Percentiles rank a stretch among this genome's conserved stretches.
phyloP scores from a whole-genome alignment of 108 stramenopile species.

The Seminavis robusta region DNA sequence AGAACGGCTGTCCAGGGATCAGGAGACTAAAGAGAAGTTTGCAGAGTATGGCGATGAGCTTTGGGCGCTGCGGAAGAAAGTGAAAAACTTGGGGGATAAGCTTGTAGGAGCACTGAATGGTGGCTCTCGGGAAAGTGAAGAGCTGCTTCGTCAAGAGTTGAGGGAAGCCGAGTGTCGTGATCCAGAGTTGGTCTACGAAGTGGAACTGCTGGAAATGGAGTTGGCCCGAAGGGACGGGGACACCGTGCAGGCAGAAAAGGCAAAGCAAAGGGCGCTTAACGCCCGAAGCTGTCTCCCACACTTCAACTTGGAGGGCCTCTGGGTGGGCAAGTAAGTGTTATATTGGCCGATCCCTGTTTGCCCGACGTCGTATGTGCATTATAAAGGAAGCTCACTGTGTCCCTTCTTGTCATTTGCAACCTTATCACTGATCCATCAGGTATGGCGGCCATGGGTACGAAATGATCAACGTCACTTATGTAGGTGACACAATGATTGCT shows the following conservation, averaged over 20 bases:
- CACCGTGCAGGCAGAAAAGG: constrained; percentile 20
- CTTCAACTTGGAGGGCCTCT: constrained; percentile 69
- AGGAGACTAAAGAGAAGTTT: constrained; percentile 26
- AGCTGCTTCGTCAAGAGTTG: constrained; percentile 29
- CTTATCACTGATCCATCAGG: constrained; percentile 4
- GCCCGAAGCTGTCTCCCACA: constrained; percentile 61
- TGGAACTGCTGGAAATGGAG: constrained; percentile 25
- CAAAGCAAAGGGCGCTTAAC: constrained; percentile 24
- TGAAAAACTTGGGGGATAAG: constrained; percentile 20
- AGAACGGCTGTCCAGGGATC: constrained; percentile 25
- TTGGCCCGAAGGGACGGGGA: constrained; percentile 41
- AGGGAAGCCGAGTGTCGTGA: constrained; percentile 36
- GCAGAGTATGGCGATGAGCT: constrained; percentile 48
- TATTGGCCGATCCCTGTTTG: neutral
- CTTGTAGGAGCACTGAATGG: constrained; percentile 29
- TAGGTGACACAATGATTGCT: constrained; percentile 51
- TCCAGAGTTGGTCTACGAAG: constrained; percentile 47
- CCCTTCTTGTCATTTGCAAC: neutral
- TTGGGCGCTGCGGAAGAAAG: constrained; percentile 36
- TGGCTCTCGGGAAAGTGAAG: constrained; percentile 14
- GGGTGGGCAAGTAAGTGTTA: constrained; percentile 76
- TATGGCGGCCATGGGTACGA: constrained; percentile 75
- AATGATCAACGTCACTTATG: constrained; percentile 81
- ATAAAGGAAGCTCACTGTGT: neutral
- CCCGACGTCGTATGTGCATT: neutral